A percentile compares a stretch with the other conserved stretches of the same genome.
Conservation (phyloP, 1,284 basidiomycete genomes). For the Trichosporon sp. region DNA sequence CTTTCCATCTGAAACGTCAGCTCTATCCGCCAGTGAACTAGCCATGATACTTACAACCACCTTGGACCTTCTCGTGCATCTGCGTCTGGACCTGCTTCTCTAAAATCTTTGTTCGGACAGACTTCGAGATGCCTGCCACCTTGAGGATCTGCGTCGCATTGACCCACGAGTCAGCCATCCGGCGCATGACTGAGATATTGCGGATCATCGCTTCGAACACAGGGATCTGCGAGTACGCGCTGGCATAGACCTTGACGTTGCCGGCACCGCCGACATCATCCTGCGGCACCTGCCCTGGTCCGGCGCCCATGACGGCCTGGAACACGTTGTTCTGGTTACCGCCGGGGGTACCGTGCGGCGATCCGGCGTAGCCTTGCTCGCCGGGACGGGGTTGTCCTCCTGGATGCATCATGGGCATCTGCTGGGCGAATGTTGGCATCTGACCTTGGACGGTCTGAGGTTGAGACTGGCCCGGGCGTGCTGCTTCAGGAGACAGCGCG, state of each 20-base stretch:
- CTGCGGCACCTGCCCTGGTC: constrained; percentile 46
- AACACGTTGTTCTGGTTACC: constrained; percentile 43
- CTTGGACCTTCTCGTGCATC: constrained; percentile 98
- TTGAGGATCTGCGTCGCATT: constrained; percentile 99
- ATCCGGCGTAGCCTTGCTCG: constrained; percentile 1
- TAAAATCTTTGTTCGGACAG: constrained; percentile 91
- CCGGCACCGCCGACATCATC: constrained; percentile 36
- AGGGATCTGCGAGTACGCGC: constrained; percentile 56
- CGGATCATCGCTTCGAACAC: constrained; percentile 96
- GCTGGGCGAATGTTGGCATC: constrained; percentile 9
- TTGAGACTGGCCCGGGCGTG: neutral
- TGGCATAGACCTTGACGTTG: constrained; percentile 52
- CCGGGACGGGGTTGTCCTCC: constrained; percentile 11
- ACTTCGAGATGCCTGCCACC: constrained; percentile 97
- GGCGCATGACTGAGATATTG: constrained; percentile 97
- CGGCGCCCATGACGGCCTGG: constrained; percentile 49
- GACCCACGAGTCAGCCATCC: constrained; percentile 78
- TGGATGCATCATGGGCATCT: constrained; percentile 19
- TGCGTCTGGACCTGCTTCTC: constrained; percentile 97
- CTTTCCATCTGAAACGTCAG: constrained; percentile 68
- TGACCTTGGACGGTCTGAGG: constrained; percentile 7
- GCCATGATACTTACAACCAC: constrained; percentile 65
- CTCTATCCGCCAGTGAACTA: neutral
- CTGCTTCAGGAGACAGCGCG: constrained; percentile 3
- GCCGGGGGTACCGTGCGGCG: neutral